Base-by-base conservation (phyloP, 2,329 filamentous ascomycete species). In the Cadophora sp. region DNA sequence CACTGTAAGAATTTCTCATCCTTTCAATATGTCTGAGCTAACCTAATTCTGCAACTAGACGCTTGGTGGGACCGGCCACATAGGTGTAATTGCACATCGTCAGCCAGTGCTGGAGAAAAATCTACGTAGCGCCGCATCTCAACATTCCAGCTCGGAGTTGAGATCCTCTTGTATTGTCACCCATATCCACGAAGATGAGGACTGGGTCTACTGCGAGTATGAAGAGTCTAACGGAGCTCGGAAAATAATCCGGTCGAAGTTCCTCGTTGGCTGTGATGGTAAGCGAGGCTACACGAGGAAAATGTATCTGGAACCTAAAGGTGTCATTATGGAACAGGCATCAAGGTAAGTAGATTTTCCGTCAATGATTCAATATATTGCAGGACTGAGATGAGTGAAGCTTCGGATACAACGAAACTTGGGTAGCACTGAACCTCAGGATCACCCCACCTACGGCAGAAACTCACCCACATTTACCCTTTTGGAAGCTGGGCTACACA, bases 361-460 rank as follows among this genome's bases (percentile, higher is more conserved):
- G 16, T 48, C 20, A 5, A 22, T 13, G 27, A 6, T 47, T 47
- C 16, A 20, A n/a, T 20, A 7, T n/a, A n/a, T 6, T n/a, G 43
- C 2, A 22, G n/a, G n/a, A 27, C 13, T 51, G 14, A 51, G 1
- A 3, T 1, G 11, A 78, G 75, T 61, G 33, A 5, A 20, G 50
- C 7, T 56, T 41, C 18, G 69, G 70, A 2, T 82, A 82, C 66
- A 74, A 78, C 13, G 80, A 76, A 16, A 80, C 78, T 0, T 85
- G 83, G 83, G 79, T 85, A 3, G 83, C 83, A 1, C 72, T 80
- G 4, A 85, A 85, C 65, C 78, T 81, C 68, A 73, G 81, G 27
- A 76, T 85, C 27, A 74, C 73, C 0, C 68, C 80, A 0, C 83
- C 83, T 0, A 84, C 81, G 0, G 78, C 76, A 6, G 69, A 82